Percentiles rank a stretch among this genome's conserved stretches.
Conservation (phyloP, 441 rosid genomes). For the Gossypium schwendimanii region DNA sequence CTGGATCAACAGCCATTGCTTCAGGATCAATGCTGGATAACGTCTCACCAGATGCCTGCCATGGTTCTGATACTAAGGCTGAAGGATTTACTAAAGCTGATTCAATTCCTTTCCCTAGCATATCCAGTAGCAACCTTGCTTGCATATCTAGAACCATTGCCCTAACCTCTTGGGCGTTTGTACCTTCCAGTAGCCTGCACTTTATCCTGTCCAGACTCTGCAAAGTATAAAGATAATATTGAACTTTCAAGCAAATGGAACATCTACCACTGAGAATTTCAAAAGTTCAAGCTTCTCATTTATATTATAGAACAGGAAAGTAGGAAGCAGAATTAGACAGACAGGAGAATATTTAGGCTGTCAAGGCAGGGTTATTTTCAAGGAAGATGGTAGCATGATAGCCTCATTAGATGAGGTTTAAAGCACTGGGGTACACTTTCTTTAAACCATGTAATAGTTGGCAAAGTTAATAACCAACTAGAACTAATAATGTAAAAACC, state of each 20-base stretch:
- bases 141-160: conserved; percentile 99
- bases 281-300: neutral
- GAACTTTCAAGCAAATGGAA: neutral
- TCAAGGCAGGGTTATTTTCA: neutral
- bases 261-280: neutral
- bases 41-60: conserved; percentile 77
- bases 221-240: conserved; percentile 20
- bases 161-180: conserved; percentile 98
- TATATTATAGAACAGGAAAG: neutral
- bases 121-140: conserved; percentile 90
- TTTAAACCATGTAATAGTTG: neutral
- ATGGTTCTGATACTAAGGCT: conserved; percentile 78
- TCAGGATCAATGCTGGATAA: conserved; percentile 75
- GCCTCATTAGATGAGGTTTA: conserved; percentile 1
- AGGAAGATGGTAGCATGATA: neutral
- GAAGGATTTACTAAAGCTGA: conserved; percentile 96
- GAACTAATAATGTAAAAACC: neutral
- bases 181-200: conserved; percentile 95
- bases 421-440: neutral
- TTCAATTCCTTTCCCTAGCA: conserved; percentile 98
- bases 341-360: neutral
- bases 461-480: neutral
- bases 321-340: neutral
- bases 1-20: conserved; percentile 92
- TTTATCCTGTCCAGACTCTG: conserved; percentile 98